phyloP scores from a whole-genome alignment of 2,329 filamentous ascomycete genomes.

The Sporothrix pseudoabietina region DNA sequence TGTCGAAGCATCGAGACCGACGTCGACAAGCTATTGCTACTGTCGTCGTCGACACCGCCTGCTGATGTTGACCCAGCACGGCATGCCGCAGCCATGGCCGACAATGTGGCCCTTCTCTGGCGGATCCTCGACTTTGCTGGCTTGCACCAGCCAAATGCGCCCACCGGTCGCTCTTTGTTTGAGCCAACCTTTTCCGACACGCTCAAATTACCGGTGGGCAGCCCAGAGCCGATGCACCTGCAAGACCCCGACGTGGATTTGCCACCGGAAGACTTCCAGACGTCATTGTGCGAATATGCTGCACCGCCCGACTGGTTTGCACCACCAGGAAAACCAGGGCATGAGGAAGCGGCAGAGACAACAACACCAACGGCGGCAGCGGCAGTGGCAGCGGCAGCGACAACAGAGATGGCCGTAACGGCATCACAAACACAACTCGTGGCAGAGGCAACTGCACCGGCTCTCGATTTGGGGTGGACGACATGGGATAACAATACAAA shows the following conservation, averaged over 20 bases:
- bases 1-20: not conserved
- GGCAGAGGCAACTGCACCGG: too few relatives aligned
- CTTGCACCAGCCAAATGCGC: slow-evolving; percentile 8
- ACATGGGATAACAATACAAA: slow-evolving; percentile 7
- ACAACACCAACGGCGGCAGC: not conserved
- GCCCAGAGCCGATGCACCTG: not conserved
- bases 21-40: slow-evolving; percentile 5
- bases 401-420: too few relatives aligned
- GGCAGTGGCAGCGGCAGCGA: too few relatives aligned
- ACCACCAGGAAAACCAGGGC: not conserved
- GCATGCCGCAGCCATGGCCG: not conserved
- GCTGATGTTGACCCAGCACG: not conserved
- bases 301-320: slow-evolving; percentile 10
- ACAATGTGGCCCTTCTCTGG: slow-evolving; percentile 1
- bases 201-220: not conserved
- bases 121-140: slow-evolving; percentile 15
- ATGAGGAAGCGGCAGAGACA: not conserved
- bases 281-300: slow-evolving; percentile 4
- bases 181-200: not conserved
- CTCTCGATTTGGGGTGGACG: slow-evolving; percentile 1
- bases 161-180: not conserved
- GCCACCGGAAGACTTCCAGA: slow-evolving; percentile 11
- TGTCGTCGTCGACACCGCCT: not conserved
- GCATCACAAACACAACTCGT: too few relatives aligned
- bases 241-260: not conserved